These are phyloP conservation scores for Meyerozyma sp. DNA, from an alignment of 1,139 yeast genomes.

Conservation along the genomic window DNA sequence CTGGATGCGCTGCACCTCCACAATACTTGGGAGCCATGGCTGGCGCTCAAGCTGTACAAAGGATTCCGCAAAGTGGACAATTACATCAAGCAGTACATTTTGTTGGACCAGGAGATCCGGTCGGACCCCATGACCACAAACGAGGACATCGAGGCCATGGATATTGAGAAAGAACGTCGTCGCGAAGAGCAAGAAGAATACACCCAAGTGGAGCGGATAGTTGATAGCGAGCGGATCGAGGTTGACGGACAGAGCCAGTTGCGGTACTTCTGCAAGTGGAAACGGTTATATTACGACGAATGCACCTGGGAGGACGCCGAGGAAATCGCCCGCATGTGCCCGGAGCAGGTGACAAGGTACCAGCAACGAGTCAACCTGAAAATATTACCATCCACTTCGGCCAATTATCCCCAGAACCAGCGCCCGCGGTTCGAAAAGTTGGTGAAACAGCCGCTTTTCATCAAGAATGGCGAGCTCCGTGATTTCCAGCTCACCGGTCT, in stretches of 20 bases:
- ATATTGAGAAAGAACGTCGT: slow-evolving; percentile 79
- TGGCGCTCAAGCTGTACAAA: slow-evolving; percentile 47
- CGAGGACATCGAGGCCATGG: slow-evolving; percentile 92
- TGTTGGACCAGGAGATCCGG: slow-evolving; percentile 70
- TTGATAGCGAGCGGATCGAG: slow-evolving; percentile 73
- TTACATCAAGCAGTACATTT: slow-evolving; percentile 73
- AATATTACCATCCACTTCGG: slow-evolving; percentile 77
- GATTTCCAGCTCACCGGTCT: slow-evolving; percentile 97
- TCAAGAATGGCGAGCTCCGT: slow-evolving; percentile 87
- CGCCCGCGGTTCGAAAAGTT: slow-evolving; percentile 91
- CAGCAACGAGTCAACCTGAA: slow-evolving; percentile 80
- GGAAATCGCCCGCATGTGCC: slow-evolving; percentile 78
- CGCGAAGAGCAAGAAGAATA: slow-evolving; percentile 81
- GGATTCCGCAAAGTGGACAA: slow-evolving; percentile 88
- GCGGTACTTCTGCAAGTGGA: slow-evolving; percentile 90
- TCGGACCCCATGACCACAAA: slow-evolving; percentile 75
- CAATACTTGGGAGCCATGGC: slow-evolving; percentile 88
- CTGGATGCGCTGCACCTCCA: slow-evolving; percentile 82
- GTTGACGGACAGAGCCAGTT: slow-evolving; percentile 60
- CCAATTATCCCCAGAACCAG: slow-evolving; percentile 61
- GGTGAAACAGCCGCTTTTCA: slow-evolving; percentile 79
- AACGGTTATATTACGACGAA: slow-evolving; percentile 85
- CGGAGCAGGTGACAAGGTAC: slow-evolving; percentile 75
- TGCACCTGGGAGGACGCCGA: slow-evolving; percentile 97
- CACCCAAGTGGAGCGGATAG: slow-evolving; percentile 84